Evolutionary conservation across 2,329 filamentous ascomycete genomes (phyloP), one percentile per base, ranked within the genome.

Genomic region (Fusarium anguioides): DNA sequence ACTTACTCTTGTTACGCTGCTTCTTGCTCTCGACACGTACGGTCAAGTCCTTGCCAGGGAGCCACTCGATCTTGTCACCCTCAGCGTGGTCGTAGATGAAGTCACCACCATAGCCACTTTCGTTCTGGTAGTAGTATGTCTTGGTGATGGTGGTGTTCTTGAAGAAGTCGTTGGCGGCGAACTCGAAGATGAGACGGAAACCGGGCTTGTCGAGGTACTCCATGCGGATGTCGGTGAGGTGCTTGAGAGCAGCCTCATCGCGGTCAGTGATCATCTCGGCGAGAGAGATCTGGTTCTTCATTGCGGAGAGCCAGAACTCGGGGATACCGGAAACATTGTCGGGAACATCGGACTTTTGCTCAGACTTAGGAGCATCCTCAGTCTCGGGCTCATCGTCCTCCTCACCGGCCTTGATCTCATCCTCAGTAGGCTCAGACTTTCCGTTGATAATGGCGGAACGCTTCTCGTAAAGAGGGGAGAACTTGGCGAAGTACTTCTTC

Each of bases 21-120:
- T 99, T 99, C 89, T 99, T 99, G 86, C 93, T 96, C 86, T 99
- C 96, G 63, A 98, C 85, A 72, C 93, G 91, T 70, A 98, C 92
- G 42, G 96, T 99, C 73, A 99, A 84, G 77, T 99, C 96, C 81
- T 97, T 94, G 75, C 91, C 91, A 11, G 89, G 83, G 83, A 97
- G 96, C 96, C 96, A 99, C 74, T 97, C 91, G 75, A 99, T 97
- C 86, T 97, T 96, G 79, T 97, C 93, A 69, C 96, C 96, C 80
- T 99, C 95, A 58, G 96, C 96, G 78, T 99, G 96, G 79, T 99
- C 96, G 79, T 99, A 99, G 81, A 99, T 98, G 83, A 98, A 99
- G 81, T 99, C 96, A 72, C 96, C 96, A 72, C 95, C 96, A 76
- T 99, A 99, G 60, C 96, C 96, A 75, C 91, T 97, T 87, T 99